Base-by-base conservation (phyloP, 2,329 filamentous ascomycete species). In the Chrysosphaeria jannelii region DNA sequence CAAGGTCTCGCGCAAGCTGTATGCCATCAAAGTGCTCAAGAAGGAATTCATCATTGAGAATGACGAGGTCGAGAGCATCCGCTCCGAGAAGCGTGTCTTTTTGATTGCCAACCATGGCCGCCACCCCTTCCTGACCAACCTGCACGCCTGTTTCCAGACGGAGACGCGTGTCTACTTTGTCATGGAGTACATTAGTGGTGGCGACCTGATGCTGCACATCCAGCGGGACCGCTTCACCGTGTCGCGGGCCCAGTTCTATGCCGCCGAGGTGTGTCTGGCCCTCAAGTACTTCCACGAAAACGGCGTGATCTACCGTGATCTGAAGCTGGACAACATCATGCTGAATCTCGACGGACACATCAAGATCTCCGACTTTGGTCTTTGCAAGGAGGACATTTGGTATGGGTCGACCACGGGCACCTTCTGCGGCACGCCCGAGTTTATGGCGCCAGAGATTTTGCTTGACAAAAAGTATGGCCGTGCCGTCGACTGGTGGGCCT, bases 31-130 rank as follows among this genome's bases (percentile, higher is more conserved):
- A 48, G 85, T 97, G 18, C 51, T 97, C 35, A 97, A 97, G 59
- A 97, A 97, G 50, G 85, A 97, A 44, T 97, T 97, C 43, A 97
- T 97, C 40, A 97, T 97, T 30, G 88, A 97, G 42, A 90, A 97
- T 33, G 85, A 97, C 39, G 85, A 97, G 49, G 85, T 97, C 6
- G 85, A 97, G 45, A 93, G 81, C 45, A 91, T 78, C 20, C 65
- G 81, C 32, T 97, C 85, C 0, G 85, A 97, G 47, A 97, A 97
- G 58, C 62, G 85, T 31, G 88, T 97, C 10, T 90, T 93, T 50
- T 44, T 97, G 41, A 71, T 97, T 40, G 85, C 85, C 16, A 97
- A 97, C 50, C 78, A 89, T 42, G 85, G 93, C 41, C 66, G 75
- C 9, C 85, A 97, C 40, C 85, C 88, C 0, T 97, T 97, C 60